Conservation (phyloP, 805 yeast species). For the Ogataea nonfermentans region DNA sequence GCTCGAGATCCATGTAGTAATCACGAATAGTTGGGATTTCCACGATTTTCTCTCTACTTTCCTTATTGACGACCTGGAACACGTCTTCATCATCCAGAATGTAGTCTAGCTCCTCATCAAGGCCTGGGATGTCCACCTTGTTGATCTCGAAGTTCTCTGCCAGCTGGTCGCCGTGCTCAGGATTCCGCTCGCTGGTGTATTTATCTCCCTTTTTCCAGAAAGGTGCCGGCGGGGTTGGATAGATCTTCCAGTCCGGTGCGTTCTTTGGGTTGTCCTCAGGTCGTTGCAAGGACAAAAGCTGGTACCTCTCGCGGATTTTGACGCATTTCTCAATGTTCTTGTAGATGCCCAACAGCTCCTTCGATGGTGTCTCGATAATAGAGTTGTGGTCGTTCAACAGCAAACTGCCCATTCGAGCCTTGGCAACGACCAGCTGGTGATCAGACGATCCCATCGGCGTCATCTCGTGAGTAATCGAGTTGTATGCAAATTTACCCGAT, state of each 20-base stretch:
- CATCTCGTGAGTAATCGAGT: slow-evolving; percentile 31
- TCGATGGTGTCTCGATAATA: slow-evolving; percentile 58
- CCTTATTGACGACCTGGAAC: slow-evolving; percentile 44
- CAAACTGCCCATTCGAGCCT: slow-evolving; percentile 45
- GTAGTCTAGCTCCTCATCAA: slow-evolving; percentile 40
- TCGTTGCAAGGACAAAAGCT: slow-evolving; percentile 65
- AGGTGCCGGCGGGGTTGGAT: slow-evolving; percentile 94
- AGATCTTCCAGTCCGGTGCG: slow-evolving; percentile 65
- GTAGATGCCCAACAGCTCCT: slow-evolving; percentile 64
- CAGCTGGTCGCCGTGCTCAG: slow-evolving; percentile 30
- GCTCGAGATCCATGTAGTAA: slow-evolving; percentile 79
- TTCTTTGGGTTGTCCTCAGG: slow-evolving; percentile 86
- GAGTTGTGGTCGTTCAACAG: slow-evolving; percentile 47
- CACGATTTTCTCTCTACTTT: slow-evolving; percentile 39
- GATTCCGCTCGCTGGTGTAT: slow-evolving; percentile 11
- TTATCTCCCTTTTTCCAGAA: slow-evolving; percentile 57
- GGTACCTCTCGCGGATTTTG: slow-evolving; percentile 73
- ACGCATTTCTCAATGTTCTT: slow-evolving; percentile 64
- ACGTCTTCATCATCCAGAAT: slow-evolving; percentile 62
- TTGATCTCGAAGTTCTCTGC: slow-evolving; percentile 58
- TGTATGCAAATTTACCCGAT: slow-evolving; percentile 25
- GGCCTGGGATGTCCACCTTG: slow-evolving; percentile 54
- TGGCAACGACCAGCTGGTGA: slow-evolving; percentile 14
- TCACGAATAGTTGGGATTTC: slow-evolving; percentile 82
- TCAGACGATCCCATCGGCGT: slow-evolving; percentile 14